Evolutionary conservation across 768 basidiomycete species (phyloP), one percentile per base, ranked within the genome.

Genomic region (Amanita phalloides): DNA sequence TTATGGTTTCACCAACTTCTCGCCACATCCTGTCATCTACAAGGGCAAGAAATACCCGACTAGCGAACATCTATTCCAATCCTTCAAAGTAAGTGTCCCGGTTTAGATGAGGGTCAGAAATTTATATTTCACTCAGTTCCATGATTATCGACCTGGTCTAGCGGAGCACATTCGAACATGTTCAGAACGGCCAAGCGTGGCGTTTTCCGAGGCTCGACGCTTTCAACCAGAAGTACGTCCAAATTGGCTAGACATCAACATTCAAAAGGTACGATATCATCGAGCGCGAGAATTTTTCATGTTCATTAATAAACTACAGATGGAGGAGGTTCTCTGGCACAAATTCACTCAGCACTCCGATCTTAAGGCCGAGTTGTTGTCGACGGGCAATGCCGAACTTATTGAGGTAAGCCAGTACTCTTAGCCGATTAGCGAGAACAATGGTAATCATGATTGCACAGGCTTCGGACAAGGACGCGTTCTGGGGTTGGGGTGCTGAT

Each of bases 1-100:
- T 60, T 84, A 85, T 54, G 83, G 80, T 6, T 85, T 86, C 59
- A 84, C 84, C 38, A 85, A 85, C 62, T 86, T 86, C 62, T 86
- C 86, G 8, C 62, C 77, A 0, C 84, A 86, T 62, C 70, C 77
- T 41, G 76, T 88, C 8, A 57, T 68, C 8, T 81, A 84, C 61
- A 72, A 78, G 30, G 78, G 78, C 37, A 82, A 79, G 60, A 70
- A 65, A 49, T 88, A 86, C 60, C 82, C 84, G 1, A 88, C 85
- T 0, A 82, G 82, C 60, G 86, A 86, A 61, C 86, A 87, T 63
- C 73, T 87, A 9, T 87, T 85, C 59, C 85, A 87, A 57, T 81
- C 85, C 2, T 76, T 86, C 67, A 86, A 85, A 62, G 82, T 81
- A 50, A 9, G 63, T 56, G n/a, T n/a, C 46, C 7, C 9, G 13